phyloP scores from a whole-genome alignment of 164 flowering plant genomes.

The Nymphaea colorata region DNA sequence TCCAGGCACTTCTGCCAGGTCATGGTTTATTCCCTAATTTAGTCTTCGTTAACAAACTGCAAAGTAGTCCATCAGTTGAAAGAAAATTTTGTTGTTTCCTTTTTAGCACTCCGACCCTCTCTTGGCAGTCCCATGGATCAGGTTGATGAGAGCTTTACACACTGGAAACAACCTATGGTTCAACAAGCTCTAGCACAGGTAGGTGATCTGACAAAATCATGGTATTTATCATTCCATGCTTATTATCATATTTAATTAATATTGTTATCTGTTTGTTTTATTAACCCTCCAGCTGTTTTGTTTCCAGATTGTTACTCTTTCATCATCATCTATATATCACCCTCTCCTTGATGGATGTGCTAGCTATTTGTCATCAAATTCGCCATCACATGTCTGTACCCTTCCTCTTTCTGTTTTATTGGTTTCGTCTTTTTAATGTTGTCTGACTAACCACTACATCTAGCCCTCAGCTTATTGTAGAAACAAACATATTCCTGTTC shows the following conservation, averaged over 20 bases:
- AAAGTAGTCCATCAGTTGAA: neutral
- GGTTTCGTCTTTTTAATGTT: neutral
- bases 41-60: neutral
- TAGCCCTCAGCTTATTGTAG: neutral
- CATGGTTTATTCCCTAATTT: neutral
- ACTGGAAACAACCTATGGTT: slow-evolving; percentile 69
- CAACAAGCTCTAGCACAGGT: slow-evolving; percentile 84
- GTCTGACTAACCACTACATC: neutral
- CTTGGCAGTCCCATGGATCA: slow-evolving; percentile 32
- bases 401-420: neutral
- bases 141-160: slow-evolving; percentile 53
- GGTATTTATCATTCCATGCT: neutral
- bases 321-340: slow-evolving; percentile 47
- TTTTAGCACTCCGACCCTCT: slow-evolving; percentile 77
- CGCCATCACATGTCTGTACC: slow-evolving; percentile 67
- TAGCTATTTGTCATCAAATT: slow-evolving; percentile 78
- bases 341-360: slow-evolving; percentile 76
- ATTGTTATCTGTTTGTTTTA: neutral
- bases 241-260: too few species aligned
- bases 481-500: too few species aligned
- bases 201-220: neutral
- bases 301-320: slow-evolving; percentile 65
- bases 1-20: slow-evolving; percentile 88
- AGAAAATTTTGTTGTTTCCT: slow-evolving; percentile 7
- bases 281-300: slow-evolving; percentile 1